Conservation (phyloP, 1,139 yeast genomes). For the Sporopachydermia cereana region DNA sequence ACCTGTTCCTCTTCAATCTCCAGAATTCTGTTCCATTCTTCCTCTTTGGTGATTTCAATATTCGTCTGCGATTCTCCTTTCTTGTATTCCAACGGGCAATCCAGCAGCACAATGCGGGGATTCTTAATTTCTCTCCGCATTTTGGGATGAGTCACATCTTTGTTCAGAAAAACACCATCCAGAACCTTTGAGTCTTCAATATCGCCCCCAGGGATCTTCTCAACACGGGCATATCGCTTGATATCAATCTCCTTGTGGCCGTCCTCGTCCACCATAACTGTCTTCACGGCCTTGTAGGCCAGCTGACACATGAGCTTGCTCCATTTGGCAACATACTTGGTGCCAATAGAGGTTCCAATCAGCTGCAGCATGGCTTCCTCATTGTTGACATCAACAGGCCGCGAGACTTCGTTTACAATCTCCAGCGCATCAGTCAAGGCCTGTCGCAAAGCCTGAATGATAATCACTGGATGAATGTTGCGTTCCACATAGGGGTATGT, state of each 20-base stretch:
- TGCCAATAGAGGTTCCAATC: constrained; percentile 87
- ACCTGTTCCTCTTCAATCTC: constrained; percentile 99
- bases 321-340: constrained; percentile 91
- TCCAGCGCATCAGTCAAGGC: constrained; percentile 88
- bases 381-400: constrained; percentile 72
- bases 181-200: constrained; percentile 78
- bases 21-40: constrained; percentile 90
- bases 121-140: constrained; percentile 84
- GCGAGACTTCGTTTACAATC: constrained; percentile 73
- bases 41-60: constrained; percentile 92
- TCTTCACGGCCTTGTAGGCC: constrained; percentile 79
- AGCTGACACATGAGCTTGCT: constrained; percentile 82
- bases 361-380: constrained; percentile 81
- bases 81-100: constrained; percentile 95
- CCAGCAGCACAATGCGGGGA: constrained; percentile 80
- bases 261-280: constrained; percentile 58
- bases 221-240: constrained; percentile 87
- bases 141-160: constrained; percentile 96
- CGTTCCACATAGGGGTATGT: constrained; percentile 87
- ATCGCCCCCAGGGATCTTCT: constrained; percentile 96
- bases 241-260: constrained; percentile 76
- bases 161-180: constrained; percentile 88
- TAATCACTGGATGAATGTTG: constrained; percentile 92
- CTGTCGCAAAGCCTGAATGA: constrained; percentile 86
- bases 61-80: constrained; percentile 99